Conservation (phyloP, 2,329 filamentous ascomycete species). For the Calonectria montana region DNA sequence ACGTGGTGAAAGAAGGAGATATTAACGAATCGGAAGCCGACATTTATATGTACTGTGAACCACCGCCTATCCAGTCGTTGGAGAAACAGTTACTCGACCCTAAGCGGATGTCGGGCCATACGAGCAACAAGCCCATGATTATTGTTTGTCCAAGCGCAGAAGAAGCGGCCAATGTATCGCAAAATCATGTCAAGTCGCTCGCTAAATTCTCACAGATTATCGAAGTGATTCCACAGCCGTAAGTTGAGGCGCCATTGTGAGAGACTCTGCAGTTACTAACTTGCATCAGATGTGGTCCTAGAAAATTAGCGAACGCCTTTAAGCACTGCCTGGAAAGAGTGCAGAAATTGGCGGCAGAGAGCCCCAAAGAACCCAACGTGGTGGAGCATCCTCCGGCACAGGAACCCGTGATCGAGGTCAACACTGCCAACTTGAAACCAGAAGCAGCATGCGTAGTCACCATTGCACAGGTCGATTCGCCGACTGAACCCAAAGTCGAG, state of each 20-base stretch:
- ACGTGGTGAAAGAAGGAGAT: constrained; percentile 34
- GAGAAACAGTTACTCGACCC: constrained; percentile 30
- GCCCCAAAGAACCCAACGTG: not conserved
- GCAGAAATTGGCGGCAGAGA: not conserved
- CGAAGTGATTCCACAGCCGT: constrained; percentile 48
- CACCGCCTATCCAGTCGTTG: constrained; percentile 29
- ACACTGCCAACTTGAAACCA: not conserved
- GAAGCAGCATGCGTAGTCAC: not conserved
- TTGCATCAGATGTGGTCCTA: constrained; percentile 38
- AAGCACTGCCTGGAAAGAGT: constrained; percentile 35
- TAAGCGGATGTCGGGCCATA: not conserved
- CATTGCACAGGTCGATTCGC: not conserved
- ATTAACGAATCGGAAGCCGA: constrained; percentile 26
- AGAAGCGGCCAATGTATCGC: constrained; percentile 42
- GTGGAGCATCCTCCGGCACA: not conserved
- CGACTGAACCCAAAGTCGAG: not conserved
- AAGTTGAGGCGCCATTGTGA: constrained; percentile 12
- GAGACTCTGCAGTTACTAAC: not conserved
- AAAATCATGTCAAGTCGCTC: constrained; percentile 35
- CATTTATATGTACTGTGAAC: constrained; percentile 44
- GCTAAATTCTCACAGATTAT: constrained; percentile 40
- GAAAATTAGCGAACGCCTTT: constrained; percentile 45
- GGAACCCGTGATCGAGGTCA: not conserved
- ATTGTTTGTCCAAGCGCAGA: constrained; percentile 46
- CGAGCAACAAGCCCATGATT: constrained; percentile 38